Evolutionary conservation across 2,329 filamentous ascomycete genomes (phyloP).

Genomic region (Cladophialophora bantiana): DNA sequence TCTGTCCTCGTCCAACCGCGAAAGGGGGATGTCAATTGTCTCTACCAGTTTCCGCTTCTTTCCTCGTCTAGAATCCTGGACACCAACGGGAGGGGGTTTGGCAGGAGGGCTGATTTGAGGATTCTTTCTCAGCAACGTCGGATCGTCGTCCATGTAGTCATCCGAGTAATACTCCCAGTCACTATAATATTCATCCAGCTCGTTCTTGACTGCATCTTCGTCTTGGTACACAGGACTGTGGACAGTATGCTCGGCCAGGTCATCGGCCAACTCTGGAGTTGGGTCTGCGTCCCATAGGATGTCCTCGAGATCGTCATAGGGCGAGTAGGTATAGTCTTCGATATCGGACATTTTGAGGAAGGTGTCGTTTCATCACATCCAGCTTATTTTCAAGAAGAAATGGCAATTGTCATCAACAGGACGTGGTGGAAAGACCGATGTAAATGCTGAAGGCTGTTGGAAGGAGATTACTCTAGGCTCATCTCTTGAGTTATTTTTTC

Average conservation of each 20-base stretch:
- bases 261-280: constrained; percentile 43
- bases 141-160: constrained; percentile 55
- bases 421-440: not conserved
- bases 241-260: constrained; percentile 51
- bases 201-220: constrained; percentile 46
- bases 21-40: constrained; percentile 29
- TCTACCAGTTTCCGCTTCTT: constrained; percentile 41
- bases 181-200: constrained; percentile 50
- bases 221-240: constrained; percentile 51
- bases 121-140: constrained; percentile 42
- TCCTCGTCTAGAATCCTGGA: constrained; percentile 32
- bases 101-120: constrained; percentile 28
- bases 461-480: not conserved
- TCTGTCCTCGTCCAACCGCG: constrained; percentile 31
- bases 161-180: constrained; percentile 57
- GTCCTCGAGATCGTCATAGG: constrained; percentile 40
- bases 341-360: constrained; percentile 37
- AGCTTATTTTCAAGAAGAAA: not conserved
- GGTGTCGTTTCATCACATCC: not conserved
- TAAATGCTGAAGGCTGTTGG: not conserved
- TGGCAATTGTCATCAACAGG: not conserved
- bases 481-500: not conserved
- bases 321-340: constrained; percentile 38
- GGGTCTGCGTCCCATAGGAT: constrained; percentile 40
- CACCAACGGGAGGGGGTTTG: constrained; percentile 26